Evolutionary conservation across 495 filamentous ascomycete species (phyloP), one percentile per base, ranked within the genome.

Genomic region (Podospora comata): DNA sequence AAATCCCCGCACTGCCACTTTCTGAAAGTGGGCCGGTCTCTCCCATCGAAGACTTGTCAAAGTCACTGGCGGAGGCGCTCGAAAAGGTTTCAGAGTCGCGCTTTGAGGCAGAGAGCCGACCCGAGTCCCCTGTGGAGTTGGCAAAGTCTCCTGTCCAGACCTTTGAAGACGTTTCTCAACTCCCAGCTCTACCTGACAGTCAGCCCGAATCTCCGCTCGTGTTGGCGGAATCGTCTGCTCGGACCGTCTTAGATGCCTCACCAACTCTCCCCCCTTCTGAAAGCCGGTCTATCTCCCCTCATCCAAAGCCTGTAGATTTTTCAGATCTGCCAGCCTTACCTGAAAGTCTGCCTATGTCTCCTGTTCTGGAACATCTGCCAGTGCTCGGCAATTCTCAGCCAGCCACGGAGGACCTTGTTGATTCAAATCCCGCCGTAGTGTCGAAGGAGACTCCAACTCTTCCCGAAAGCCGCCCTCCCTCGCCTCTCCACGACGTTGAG

Each of bases 401-500:
- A 4, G 6, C n/a, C 55, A 20, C 23, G 3, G n/a, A 58, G 13
- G n/a, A 19, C 18, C 5, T 23, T 26, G 55, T 58, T 26, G n/a
- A 58, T 59, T 18, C n/a, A 5, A 39, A 11, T 30, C 3, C 2
- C 39, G 16, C 28, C 20, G 15, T 18, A 13, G 53, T 44, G 18
- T 1, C 62, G 7, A 18, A 32, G 2, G 27, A 56, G 44, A 59
- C 68, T 4, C 65, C 68, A 16, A 60, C 69, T 6, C 65, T 71
- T 57, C 70, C 65, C 20, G 72, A 71, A 53, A 74, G 62, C 6
- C 48, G 34, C 55, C 64, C 23, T 19, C 15, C 23, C 0, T 67
- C 67, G 7, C 48, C 64, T 48, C n/a, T 27, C 56, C 39, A 65
- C 13, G 70, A 28, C n/a, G 18, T 59, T 4, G 55, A 58, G 53